These are phyloP conservation scores for Cinchona pubescens DNA, from an alignment of 257 asterid species.

Conservation along the genomic window DNA sequence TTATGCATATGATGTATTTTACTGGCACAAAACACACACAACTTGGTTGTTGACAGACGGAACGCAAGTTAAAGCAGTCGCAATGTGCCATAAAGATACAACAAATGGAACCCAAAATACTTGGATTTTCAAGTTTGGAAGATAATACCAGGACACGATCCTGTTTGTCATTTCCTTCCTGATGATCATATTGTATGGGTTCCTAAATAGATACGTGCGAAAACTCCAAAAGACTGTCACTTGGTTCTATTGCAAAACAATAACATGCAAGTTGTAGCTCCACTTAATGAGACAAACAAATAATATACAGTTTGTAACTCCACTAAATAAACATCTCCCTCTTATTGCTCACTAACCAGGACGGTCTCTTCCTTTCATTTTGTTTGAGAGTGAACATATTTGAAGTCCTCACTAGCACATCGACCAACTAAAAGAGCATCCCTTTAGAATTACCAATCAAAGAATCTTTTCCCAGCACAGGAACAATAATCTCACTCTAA, in stretches of 20 bases:
- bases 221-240: neutral
- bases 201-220: conserved; percentile 6
- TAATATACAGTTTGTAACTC: conserved; percentile 1
- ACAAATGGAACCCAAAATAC: conserved; percentile 80
- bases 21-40: conserved; percentile 57
- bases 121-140: conserved; percentile 79
- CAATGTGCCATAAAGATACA: conserved; percentile 71
- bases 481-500: neutral
- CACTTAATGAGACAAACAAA: neutral
- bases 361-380: neutral
- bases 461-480: neutral
- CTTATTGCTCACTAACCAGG: neutral
- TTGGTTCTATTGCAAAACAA: neutral
- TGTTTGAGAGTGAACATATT: neutral
- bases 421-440: neutral
- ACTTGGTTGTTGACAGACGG: conserved; percentile 52
- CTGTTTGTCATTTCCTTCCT: conserved; percentile 81
- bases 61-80: conserved; percentile 52
- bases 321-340: conserved; percentile 1
- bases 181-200: conserved; percentile 75
- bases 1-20: conserved; percentile 63
- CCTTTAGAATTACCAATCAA: neutral
- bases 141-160: conserved; percentile 66
- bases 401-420: neutral
- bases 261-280: neutral